Base-by-base conservation (phyloP, 2,329 filamentous ascomycete species). In the Neonectria faginata region DNA sequence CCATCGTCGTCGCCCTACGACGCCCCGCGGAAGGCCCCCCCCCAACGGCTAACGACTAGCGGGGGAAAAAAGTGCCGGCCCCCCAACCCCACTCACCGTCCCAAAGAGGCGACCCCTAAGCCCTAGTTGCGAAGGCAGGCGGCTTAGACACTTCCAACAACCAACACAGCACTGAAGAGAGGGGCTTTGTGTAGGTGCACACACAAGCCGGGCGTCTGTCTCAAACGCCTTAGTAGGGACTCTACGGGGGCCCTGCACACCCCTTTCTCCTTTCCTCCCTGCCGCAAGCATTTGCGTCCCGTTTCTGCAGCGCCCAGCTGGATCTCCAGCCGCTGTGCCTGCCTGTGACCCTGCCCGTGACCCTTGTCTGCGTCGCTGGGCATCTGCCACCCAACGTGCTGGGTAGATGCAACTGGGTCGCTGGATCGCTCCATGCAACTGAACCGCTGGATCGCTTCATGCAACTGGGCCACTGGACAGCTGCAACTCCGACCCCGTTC, bases 311-410 rank as follows among this genome's bases (percentile, higher is more conserved):
- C 36, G 5, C 39, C 39, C 9, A 39, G 39, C n/a, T 42, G 48
- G 27, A 25, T 16, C 3, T 11, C 48, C 48, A 51, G 48, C n/a
- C 29, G 48, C 47, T 5, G n/a, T 20, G 47, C n/a, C 47, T 10
- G 29, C 29, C 22, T 5, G 29, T 3, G 48, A 45, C 44, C 48
- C 48, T 6, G 29, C 29, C 22, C 10, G 29, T 3, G 48, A 45
- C 44, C 48, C 48, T 6, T 51, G 48, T 51, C 48, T 51, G 29
- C 22, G n/a, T 12, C 16, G 36, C 36, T 39, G 36, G 36, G 36
- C 27, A 4, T 18, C 27, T 51, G 27, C 9, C 48, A 51, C 48
- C 47, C 25, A 18, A 27, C n/a, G 10, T 16, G 25, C 27, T 31
- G 25, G 25, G 18, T 31, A 18, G 25, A 27, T 10, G 47, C 27